phyloP scores from a whole-genome alignment of 1,284 basidiomycete genomes.

The Mycena sp. region DNA sequence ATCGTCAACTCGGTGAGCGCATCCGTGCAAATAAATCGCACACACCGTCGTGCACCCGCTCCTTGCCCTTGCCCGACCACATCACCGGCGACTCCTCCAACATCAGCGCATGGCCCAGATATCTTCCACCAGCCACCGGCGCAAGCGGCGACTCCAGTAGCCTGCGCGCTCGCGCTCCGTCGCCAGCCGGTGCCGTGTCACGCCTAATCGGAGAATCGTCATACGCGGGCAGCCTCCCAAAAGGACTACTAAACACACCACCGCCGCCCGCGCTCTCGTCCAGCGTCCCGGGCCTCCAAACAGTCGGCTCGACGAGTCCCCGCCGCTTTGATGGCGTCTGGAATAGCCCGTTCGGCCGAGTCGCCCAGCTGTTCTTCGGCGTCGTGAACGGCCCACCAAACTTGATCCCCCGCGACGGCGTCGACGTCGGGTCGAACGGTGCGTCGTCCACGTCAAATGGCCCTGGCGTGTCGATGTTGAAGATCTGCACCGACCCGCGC shows the following conservation, averaged over 20 bases:
- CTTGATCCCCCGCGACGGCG: constrained; percentile 74
- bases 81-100: constrained; percentile 27
- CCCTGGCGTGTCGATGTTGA: constrained; percentile 11
- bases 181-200: constrained; percentile 28
- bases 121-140: constrained; percentile 18
- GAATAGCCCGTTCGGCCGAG: constrained; percentile 48
- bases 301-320: constrained; percentile 37
- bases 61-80: constrained; percentile 22
- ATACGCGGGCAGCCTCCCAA: constrained; percentile 36
- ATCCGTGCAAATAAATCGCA: neutral
- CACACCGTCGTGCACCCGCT: constrained; percentile 18
- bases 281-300: constrained; percentile 44
- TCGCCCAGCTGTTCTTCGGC: constrained; percentile 62
- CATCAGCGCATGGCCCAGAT: constrained; percentile 18
- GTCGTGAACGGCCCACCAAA: constrained; percentile 65
- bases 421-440: constrained; percentile 77
- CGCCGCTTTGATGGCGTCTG: constrained; percentile 59
- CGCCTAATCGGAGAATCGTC: constrained; percentile 44
- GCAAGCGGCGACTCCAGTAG: constrained; percentile 26
- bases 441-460: constrained; percentile 52
- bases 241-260: constrained; percentile 31
- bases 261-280: constrained; percentile 41
- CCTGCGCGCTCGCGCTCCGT: constrained; percentile 27
- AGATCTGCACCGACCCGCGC: constrained; percentile 54
- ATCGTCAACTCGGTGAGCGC: neutral